Evolutionary conservation across 108 stramenopile species (phyloP).

Genomic region (Cylindrotheca closterium): DNA sequence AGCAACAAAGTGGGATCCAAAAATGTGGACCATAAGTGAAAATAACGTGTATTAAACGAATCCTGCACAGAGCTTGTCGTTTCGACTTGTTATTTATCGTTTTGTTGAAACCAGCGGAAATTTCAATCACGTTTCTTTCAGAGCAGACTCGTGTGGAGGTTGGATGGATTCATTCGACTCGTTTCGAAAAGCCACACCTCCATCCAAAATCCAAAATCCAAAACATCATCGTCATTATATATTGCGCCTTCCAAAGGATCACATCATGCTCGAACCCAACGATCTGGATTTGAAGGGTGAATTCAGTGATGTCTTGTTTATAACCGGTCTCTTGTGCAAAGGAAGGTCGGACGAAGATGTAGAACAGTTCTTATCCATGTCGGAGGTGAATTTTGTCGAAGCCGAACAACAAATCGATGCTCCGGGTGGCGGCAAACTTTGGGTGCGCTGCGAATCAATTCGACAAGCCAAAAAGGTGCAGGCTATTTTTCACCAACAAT

Average conservation of each 20-base stretch:
- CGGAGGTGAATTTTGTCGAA: neutral
- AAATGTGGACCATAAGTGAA: no score
- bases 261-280: neutral
- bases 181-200: no score
- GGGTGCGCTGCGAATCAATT: slow-evolving; percentile 7
- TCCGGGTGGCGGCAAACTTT: slow-evolving; percentile 6
- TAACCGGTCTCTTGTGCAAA: slow-evolving; percentile 10
- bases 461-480: slow-evolving; percentile 3
- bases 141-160: no score
- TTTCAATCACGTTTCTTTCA: no score
- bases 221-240: neutral
- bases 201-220: no score
- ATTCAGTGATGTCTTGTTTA: neutral
- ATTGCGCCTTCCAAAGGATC: neutral
- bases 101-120: no score
- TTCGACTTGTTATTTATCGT: no score
- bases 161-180: no score
- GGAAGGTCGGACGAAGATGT: slow-evolving; percentile 6
- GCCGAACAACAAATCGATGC: neutral
- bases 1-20: no score
- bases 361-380: neutral
- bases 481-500: neutral
- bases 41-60: no score
- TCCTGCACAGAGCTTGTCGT: no score
- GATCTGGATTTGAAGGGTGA: neutral